A percentile compares a stretch with the other conserved stretches of the same genome.
phyloP scores from a whole-genome alignment of 495 filamentous ascomycete genomes.

The Paragyromitra xinjiangensis region DNA sequence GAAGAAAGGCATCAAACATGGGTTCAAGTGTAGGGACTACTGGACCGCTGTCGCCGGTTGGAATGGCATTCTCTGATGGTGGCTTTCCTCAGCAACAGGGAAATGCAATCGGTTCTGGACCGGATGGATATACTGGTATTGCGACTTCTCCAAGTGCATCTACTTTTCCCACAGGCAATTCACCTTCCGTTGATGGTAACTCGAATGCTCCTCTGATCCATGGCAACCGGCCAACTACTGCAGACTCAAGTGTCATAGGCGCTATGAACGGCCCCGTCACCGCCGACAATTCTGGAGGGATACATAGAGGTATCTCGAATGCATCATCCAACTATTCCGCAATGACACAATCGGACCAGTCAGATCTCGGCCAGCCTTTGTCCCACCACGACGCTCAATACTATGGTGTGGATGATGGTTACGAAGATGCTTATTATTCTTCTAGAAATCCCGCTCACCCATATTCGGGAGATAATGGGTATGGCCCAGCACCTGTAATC shows the following conservation, averaged over 20 bases:
- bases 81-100: constrained; percentile 44
- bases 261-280: constrained; percentile 76
- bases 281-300: constrained; percentile 71
- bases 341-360: constrained; percentile 81
- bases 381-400: constrained; percentile 55
- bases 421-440: constrained; percentile 63
- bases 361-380: constrained; percentile 70
- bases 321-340: constrained; percentile 95
- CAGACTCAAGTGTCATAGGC: constrained; percentile 76
- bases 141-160: constrained; percentile 75
- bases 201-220: constrained; percentile 73
- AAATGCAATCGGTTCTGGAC: constrained; percentile 62
- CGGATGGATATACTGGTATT: constrained; percentile 63
- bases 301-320: constrained; percentile 92
- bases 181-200: constrained; percentile 65
- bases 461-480: constrained; percentile 63
- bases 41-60: constrained; percentile 62
- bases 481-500: constrained; percentile 73
- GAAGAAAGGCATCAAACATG: constrained; percentile 85
- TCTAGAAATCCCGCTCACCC: constrained; percentile 61
- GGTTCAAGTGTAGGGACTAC: constrained; percentile 75
- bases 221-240: constrained; percentile 66
- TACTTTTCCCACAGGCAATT: constrained; percentile 66
- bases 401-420: constrained; percentile 60
- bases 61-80: constrained; percentile 77